phyloP scores from a whole-genome alignment of 2,329 filamentous ascomycete genomes.

The Nigrospora osmanthi region DNA sequence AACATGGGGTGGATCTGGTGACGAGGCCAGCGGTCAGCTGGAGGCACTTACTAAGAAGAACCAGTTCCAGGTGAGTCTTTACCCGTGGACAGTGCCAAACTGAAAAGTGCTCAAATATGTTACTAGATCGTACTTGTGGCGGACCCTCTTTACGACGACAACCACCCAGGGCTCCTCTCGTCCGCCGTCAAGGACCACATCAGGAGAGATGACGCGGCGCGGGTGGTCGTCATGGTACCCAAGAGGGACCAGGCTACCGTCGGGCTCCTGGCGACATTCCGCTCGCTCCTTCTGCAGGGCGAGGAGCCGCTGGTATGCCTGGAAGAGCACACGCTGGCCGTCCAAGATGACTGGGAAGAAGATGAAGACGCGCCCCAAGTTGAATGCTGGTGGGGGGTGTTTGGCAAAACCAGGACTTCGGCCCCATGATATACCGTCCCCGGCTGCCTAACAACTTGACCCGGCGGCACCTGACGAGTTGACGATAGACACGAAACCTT shows the following conservation, averaged over 20 bases:
- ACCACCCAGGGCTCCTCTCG: slow-evolving; percentile 70
- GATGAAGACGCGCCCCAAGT: slow-evolving; percentile 40
- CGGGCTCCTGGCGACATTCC: slow-evolving; percentile 55
- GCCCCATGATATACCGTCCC: no score
- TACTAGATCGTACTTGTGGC: slow-evolving; percentile 68
- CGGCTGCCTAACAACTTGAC: no score
- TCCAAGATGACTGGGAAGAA: slow-evolving; percentile 66
- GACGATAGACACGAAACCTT: no score
- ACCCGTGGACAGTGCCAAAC: slow-evolving; percentile 5
- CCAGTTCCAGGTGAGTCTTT: slow-evolving; percentile 40
- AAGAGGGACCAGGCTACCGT: slow-evolving; percentile 62
- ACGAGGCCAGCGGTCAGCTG: slow-evolving; percentile 26
- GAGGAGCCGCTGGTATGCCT: slow-evolving; percentile 39
- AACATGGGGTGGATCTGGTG: slow-evolving; percentile 58
- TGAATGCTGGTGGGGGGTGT: slow-evolving; percentile 64
- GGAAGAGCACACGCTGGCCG: slow-evolving; percentile 54
- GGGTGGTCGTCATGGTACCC: slow-evolving; percentile 75
- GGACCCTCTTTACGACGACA: slow-evolving; percentile 79
- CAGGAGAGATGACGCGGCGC: slow-evolving; percentile 42
- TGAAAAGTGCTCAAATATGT: not conserved
- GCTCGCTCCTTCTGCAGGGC: slow-evolving; percentile 47
- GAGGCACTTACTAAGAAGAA: slow-evolving; percentile 33
- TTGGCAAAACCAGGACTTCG: slow-evolving; percentile 17
- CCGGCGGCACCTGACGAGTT: no score
- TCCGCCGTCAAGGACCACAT: slow-evolving; percentile 64